Base-by-base conservation (phyloP, 176 grass and related monocot genomes). In the Poa annua region DNA sequence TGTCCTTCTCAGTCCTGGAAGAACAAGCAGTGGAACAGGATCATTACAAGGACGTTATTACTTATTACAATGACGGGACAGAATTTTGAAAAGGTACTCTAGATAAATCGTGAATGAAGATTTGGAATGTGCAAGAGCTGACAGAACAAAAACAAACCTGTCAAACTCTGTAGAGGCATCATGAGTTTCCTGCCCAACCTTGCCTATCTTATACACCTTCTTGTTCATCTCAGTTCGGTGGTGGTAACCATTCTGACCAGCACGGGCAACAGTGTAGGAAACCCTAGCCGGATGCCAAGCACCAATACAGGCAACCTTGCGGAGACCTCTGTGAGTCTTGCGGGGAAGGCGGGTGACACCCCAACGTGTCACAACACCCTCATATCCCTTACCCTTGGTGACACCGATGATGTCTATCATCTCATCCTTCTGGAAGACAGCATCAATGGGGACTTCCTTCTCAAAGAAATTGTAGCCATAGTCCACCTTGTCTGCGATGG, bases 321-420 rank as follows among this genome's bases (percentile, higher is more conserved):
- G 89, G 19, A 97, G 88, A 85, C 95, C 95, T 65, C 95, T 94
- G 95, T 97, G 95, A 34, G 95, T 97, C 83, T 97, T 97, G 32
- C 95, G 95, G n/a, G 94, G 95, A 87, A 97, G 95, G 38, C 95
- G 95, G n/a, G 95, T 97, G 64, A 97, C 95, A 76, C 95, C 95
- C 95, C 95, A 97, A 74, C 92, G 87, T 8, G 95, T 97, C 24
- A 97, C 95, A 11, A 97, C 95, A 85, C 95, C 95, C 86, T 97
- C 95, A 4, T 97, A 97, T 6, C 95, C 95, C 87, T 97, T 97
- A 91, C 95, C 95, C 83, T 97, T 97, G 32, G 92, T 97, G 12
- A 97, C 95, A 83, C 95, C 95, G 29, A 97, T 97, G 64, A 94
- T 86, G 68, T 97, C 95, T 71, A 97, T 97, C 95, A 97, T 97